Conservation (phyloP, 2,329 filamentous ascomycete genomes). For the Pezicula rhizophila region DNA sequence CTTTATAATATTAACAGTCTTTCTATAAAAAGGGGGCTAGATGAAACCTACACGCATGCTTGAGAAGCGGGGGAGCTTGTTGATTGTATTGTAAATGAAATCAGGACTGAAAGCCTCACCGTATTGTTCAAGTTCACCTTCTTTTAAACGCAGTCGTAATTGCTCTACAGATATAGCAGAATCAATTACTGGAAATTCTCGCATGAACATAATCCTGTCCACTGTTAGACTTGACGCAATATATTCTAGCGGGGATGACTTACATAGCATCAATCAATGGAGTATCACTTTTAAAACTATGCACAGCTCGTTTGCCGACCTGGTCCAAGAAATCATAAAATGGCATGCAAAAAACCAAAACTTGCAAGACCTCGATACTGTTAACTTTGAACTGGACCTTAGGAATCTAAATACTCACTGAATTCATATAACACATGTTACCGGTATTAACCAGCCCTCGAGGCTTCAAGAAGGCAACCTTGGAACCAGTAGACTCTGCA, state of each 20-base stretch:
- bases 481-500: slow-evolving; percentile 48
- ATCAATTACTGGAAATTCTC: slow-evolving; percentile 81
- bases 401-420: slow-evolving; percentile 54
- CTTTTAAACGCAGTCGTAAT: slow-evolving; percentile 68
- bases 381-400: slow-evolving; percentile 27
- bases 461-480: slow-evolving; percentile 81
- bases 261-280: slow-evolving; percentile 91
- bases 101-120: slow-evolving; percentile 89
- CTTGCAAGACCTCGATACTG: slow-evolving; percentile 72
- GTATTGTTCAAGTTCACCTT: slow-evolving; percentile 79
- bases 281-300: slow-evolving; percentile 93
- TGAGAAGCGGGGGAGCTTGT: slow-evolving; percentile 78
- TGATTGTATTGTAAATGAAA: slow-evolving; percentile 91
- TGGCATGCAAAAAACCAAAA: slow-evolving; percentile 85
- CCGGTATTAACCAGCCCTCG: slow-evolving; percentile 92
- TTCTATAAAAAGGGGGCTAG: neutral
- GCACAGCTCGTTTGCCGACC: slow-evolving; percentile 72
- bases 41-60: slow-evolving; percentile 73
- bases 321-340: slow-evolving; percentile 93
- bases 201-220: slow-evolving; percentile 85
- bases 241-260: slow-evolving; percentile 31
- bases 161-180: slow-evolving; percentile 70
- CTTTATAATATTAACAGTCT: slow-evolving; percentile 37
- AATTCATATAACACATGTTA: slow-evolving; percentile 99
- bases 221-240: slow-evolving; percentile 7